Evolutionary conservation across 306 rosid species (phyloP).

Genomic region (Parietaria judaica): DNA sequence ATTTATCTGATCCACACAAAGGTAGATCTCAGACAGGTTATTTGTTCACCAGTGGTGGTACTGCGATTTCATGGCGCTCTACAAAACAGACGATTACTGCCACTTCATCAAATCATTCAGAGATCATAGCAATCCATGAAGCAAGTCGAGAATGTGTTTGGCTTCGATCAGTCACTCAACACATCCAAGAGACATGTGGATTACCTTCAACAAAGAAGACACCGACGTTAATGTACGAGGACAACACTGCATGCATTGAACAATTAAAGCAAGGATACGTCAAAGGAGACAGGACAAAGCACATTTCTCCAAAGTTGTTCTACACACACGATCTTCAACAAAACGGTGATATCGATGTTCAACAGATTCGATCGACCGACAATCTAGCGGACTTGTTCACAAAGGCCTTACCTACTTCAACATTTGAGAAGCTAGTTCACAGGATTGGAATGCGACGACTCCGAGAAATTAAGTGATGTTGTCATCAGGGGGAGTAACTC

Average conservation of each 20-base stretch:
- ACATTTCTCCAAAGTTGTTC: not conserved
- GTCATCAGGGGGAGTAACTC: too few relatives aligned
- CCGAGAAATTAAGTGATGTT: too few relatives aligned
- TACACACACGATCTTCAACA: not conserved
- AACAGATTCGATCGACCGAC: not conserved
- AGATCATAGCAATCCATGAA: not conserved
- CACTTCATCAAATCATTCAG: not conserved
- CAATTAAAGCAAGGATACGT: not conserved
- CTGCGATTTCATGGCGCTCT: not conserved
- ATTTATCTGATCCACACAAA: too few relatives aligned
- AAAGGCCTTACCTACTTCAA: not conserved
- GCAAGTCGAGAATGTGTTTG: not conserved
- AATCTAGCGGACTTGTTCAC: not conserved
- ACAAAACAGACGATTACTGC: not conserved
- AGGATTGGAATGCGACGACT: too few relatives aligned
- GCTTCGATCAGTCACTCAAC: not conserved
- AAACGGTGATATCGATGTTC: not conserved
- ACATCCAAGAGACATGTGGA: not conserved
- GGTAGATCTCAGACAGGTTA: too few relatives aligned
- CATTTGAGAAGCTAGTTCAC: not conserved
- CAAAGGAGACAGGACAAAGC: not conserved
- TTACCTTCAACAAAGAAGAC: not conserved
- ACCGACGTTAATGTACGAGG: not conserved
- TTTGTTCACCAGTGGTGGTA: not conserved
- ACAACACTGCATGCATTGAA: not conserved